A percentile compares a stretch with the other conserved stretches of the same genome.
phyloP scores from a whole-genome alignment of 192 early-diverging fungal species.

The Gaertneriomyces sp. region DNA sequence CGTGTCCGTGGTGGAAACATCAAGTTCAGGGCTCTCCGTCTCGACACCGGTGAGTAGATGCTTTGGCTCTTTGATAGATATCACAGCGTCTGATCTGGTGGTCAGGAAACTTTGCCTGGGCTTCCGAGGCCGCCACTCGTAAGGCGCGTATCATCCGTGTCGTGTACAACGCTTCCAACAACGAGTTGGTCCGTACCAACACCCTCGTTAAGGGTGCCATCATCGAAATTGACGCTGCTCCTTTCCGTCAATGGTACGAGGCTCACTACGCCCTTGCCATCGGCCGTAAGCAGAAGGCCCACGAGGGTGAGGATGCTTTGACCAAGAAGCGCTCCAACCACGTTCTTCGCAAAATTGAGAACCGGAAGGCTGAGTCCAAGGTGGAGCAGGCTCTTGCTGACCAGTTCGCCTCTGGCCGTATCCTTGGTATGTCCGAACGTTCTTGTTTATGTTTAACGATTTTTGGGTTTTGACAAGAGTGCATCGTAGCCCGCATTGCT shows the following conservation, averaged over 20 bases:
- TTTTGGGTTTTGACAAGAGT: background rate
- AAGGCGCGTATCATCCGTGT: conserved; percentile 95
- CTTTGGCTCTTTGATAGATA: conserved; percentile 1
- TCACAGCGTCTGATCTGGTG: background rate
- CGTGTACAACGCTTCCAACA: conserved; percentile 99
- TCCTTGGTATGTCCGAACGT: conserved; percentile 41
- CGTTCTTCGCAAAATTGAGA: conserved; percentile 81
- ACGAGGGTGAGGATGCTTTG: conserved; percentile 50
- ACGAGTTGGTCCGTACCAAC: conserved; percentile 99
- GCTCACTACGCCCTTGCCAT: conserved; percentile 88
- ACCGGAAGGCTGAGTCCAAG: conserved; percentile 76
- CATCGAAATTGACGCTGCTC: conserved; percentile 97
- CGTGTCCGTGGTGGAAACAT: conserved; percentile 98
- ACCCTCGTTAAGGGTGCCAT: conserved; percentile 95
- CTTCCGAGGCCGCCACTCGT: conserved; percentile 88
- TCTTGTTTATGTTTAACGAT: background rate
- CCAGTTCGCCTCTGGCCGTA: conserved; percentile 91
- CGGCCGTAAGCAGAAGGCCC: conserved; percentile 73
- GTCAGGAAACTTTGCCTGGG: conserved; percentile 96
- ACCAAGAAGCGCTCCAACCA: conserved; percentile 87
- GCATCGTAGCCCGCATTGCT: conserved; percentile 70
- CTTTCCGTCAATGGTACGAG: conserved; percentile 99
- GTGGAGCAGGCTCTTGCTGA: conserved; percentile 85
- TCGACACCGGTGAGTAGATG: conserved; percentile 65
- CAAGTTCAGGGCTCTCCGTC: conserved; percentile 97